Evolutionary conservation across 805 yeast species (phyloP).

Genomic region (Ogataea saltuana): DNA sequence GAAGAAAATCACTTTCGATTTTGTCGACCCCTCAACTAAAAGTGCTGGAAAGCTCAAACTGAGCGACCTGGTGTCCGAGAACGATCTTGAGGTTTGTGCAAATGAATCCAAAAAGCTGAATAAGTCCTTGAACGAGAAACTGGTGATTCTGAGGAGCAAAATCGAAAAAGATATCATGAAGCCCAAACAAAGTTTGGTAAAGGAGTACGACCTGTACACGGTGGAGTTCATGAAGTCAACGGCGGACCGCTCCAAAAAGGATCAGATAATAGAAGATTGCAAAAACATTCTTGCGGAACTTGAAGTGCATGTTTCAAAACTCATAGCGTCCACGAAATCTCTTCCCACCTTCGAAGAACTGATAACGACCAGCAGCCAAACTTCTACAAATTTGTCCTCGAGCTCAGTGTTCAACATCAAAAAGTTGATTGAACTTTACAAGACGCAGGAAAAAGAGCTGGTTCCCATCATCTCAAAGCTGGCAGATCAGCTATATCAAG

Average conservation of each 20-base stretch:
- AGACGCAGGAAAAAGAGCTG: conserved; percentile 21
- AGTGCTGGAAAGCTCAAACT: conserved; percentile 27
- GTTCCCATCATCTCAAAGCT: conserved; percentile 37
- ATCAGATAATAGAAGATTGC: conserved; percentile 21
- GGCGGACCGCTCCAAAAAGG: conserved; percentile 13
- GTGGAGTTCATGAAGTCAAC: conserved; percentile 35
- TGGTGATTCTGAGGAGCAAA: conserved; percentile 34
- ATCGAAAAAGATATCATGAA: conserved; percentile 40
- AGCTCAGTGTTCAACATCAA: conserved; percentile 28
- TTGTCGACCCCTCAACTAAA: conserved; percentile 16
- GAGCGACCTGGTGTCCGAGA: conserved; percentile 36
- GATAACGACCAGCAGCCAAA: conserved; percentile 31
- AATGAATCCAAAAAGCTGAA: conserved; percentile 28
- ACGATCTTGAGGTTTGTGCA: conserved; percentile 36
- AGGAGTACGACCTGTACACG: conserved; percentile 43
- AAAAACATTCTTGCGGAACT: conserved; percentile 24
- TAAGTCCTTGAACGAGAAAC: conserved; percentile 20
- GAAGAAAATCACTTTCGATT: conserved; percentile 29
- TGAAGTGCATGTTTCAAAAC: conserved; percentile 25
- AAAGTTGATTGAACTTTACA: conserved; percentile 23
- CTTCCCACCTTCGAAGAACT: conserved; percentile 35
- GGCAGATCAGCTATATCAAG: conserved; percentile 38
- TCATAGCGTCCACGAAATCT: conserved; percentile 24
- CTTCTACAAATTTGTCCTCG: conserved; percentile 29
- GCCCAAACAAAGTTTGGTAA: conserved; percentile 40